Evolutionary conservation across 164 flowering plant species (phyloP), one percentile per base, ranked within the genome.

Genomic region (Piper betle): DNA sequence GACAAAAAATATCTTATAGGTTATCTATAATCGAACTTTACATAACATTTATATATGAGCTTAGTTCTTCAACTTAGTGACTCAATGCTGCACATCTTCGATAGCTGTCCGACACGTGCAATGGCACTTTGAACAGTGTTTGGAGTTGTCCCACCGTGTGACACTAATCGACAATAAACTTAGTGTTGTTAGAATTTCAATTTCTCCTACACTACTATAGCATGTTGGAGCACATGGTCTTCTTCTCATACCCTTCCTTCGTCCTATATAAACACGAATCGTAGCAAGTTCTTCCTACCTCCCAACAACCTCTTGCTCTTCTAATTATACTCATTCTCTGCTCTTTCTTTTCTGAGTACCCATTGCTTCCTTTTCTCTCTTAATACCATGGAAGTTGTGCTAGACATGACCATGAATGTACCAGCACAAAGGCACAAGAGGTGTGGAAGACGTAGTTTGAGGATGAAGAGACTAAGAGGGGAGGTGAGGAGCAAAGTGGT

Each of bases 91-190:
- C 50, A 46, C 64, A 73, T 37, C 33, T 54, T 18, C 15, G 57
- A 25, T 67, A 68, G 75, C 78, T 72, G 80, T 79, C 77, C 73
- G 76, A 70, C 80, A 73, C 80, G 78, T 75, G 83, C 79, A 66
- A 62, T 65, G 68, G 63, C 65, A 65, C 11, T 60, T 63, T 53
- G 38, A 63, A 61, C 57, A 19, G 37, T 54, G 38, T 55, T 33
- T 2, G 15, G 55, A 19, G 33, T 6, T 13, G 15, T 38, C 46
- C 46, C 46, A 55, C 17, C n/a, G 39, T 64, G 40, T 50, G 53
- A 17, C 15, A 25, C 37, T 19, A 68, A 54, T 61, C 69, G 72
- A 72, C 70, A 73, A 69, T 63, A 56, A 55, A 63, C 18, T 52
- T 52, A 37, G 64, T 65, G 63, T 53, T 56, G 64, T 60, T 10